These are phyloP conservation scores for Cyberlindnera maclurae DNA, from an alignment of 805 yeast species.

Conservation along the genomic window DNA sequence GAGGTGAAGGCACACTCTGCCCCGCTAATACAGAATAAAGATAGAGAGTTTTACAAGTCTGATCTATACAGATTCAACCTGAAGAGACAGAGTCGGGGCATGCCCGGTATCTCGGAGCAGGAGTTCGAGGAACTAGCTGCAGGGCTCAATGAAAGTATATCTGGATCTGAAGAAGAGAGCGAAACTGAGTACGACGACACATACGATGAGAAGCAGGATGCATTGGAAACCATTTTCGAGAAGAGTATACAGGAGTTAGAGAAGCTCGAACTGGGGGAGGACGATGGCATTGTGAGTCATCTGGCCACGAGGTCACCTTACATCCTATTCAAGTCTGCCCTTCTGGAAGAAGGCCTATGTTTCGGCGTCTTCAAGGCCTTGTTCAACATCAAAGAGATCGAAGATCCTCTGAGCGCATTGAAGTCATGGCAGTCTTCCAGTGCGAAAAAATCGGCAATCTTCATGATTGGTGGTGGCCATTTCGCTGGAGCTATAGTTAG, in stretches of 20 bases:
- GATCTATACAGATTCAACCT: conserved; percentile 55
- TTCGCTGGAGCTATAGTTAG: conserved; percentile 92
- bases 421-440: conserved; percentile 26
- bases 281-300: conserved; percentile 36
- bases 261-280: conserved; percentile 13
- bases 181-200: conserved; percentile 17
- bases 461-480: conserved; percentile 97
- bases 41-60: conserved; percentile 45
- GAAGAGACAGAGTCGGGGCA: conserved; percentile 42
- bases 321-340: conserved; percentile 46
- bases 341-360: conserved; percentile 35
- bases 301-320: conserved; percentile 67
- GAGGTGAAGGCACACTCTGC: not conserved
- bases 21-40: conserved; percentile 3
- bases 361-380: conserved; percentile 65
- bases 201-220: conserved; percentile 15
- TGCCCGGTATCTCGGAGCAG: conserved; percentile 41
- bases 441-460: conserved; percentile 55
- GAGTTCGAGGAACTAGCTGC: conserved; percentile 48
- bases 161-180: conserved; percentile 46
- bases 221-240: conserved; percentile 18
- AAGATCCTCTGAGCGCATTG: conserved; percentile 46
- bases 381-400: conserved; percentile 36
- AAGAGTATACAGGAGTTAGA: conserved; percentile 17
- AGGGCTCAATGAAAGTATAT: conserved; percentile 51